These are phyloP conservation scores for Penicillium sumatraense DNA, from an alignment of 2,329 filamentous ascomycete species.

Conservation along the genomic window DNA sequence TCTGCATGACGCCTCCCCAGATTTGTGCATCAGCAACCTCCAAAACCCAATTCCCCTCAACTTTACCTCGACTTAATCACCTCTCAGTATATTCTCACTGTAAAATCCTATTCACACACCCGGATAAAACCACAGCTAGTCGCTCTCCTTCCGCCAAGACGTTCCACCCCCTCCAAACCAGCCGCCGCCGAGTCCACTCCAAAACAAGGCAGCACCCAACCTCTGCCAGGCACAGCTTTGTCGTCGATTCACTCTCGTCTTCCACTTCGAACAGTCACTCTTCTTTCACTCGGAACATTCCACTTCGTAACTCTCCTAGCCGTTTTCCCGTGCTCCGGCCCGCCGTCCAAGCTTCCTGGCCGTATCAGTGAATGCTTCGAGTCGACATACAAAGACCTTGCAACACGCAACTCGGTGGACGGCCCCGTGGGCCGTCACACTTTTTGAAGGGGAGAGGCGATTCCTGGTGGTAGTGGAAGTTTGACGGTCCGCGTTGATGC, in stretches of 20 bases:
- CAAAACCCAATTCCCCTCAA: background rate
- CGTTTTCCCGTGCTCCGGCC: constrained; percentile 6
- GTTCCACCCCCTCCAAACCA: background rate
- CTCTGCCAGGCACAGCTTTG: background rate
- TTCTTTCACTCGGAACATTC: background rate
- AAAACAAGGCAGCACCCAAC: constrained; percentile 3
- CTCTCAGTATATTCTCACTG: background rate
- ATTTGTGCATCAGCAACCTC: constrained; percentile 18
- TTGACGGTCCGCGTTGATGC: background rate
- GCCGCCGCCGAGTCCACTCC: background rate
- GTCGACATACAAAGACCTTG: constrained; percentile 9
- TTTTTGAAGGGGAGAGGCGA: constrained; percentile 20
- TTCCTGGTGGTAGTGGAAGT: background rate
- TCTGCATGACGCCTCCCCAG: constrained; percentile 20
- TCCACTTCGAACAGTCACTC: background rate
- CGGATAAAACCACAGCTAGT: too few relatives aligned
- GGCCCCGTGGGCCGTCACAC: constrained; percentile 32
- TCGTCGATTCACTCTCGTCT: background rate
- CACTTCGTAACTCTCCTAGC: background rate
- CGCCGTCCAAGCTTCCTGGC: constrained; percentile 8
- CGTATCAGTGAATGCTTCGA: constrained; percentile 12
- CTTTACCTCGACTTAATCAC: background rate
- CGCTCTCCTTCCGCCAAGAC: background rate
- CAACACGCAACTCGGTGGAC: constrained; percentile 22
- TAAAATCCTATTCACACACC: background rate